These are phyloP conservation scores for Populus ilicifolia DNA, from an alignment of 345 rosid genomes.

Conservation along the genomic window DNA sequence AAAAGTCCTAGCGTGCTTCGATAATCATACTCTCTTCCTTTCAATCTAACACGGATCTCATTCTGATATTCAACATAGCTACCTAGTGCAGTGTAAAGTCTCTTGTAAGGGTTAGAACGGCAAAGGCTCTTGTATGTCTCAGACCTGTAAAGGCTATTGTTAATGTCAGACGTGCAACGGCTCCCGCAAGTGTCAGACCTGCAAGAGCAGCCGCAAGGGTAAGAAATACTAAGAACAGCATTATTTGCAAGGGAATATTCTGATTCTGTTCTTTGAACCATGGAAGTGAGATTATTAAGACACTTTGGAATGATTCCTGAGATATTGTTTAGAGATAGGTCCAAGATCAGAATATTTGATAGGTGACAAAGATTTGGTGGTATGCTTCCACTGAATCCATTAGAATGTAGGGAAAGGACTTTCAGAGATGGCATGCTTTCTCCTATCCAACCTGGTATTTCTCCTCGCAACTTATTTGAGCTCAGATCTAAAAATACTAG, in stretches of 20 bases:
- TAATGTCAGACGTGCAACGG: too few relatives aligned
- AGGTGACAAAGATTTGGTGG: not conserved
- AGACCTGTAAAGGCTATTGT: too few relatives aligned
- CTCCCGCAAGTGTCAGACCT: too few relatives aligned
- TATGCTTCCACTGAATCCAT: not conserved
- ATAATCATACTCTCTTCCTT: not conserved
- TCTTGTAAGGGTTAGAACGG: too few relatives aligned
- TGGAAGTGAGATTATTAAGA: conserved; percentile 2
- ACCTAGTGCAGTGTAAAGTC: too few relatives aligned
- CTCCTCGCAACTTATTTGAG: conserved; percentile 1
- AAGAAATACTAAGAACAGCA: too few relatives aligned
- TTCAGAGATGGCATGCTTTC: conserved; percentile 3
- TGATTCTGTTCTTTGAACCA: not conserved
- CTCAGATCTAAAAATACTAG: conserved; percentile 5
- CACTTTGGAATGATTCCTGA: conserved; percentile 3
- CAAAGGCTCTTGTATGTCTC: too few relatives aligned
- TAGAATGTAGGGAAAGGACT: conserved; percentile 8
- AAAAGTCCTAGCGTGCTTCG: not conserved
- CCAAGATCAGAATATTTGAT: not conserved
- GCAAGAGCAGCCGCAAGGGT: too few relatives aligned
- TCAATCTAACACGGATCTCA: not conserved
- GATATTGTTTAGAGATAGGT: conserved; percentile 3
- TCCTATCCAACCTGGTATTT: conserved; percentile 18
- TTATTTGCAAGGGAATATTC: too few relatives aligned
- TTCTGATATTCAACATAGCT: too few relatives aligned